Percentiles rank a stretch among this genome's conserved stretches.
Evolutionary conservation across 176 grass and related monocot genomes (phyloP).

Genomic region (Alloteropsis semialata): DNA sequence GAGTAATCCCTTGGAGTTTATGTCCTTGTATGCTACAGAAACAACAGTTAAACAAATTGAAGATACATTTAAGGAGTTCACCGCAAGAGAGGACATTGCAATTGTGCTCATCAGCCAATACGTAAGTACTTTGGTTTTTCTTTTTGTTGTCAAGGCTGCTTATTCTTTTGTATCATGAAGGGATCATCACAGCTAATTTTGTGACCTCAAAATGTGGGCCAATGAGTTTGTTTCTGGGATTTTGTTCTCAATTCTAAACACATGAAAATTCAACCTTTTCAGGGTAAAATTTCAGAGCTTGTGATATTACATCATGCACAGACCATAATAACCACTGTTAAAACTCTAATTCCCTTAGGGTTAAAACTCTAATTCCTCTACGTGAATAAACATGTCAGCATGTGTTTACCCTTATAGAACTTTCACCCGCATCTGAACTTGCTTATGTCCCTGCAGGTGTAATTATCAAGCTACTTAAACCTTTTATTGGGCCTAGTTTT

Average conservation of each 20-base stretch:
- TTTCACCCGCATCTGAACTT: not conserved
- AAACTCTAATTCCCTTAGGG: not conserved
- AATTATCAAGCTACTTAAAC: not conserved
- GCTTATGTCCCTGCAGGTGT: not conserved
- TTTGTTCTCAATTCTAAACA: not conserved
- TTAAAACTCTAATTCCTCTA: too few relatives aligned
- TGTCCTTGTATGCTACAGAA: constrained; percentile 8
- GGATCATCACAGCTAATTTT: not conserved
- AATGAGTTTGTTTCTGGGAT: not conserved
- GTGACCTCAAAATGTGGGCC: not conserved
- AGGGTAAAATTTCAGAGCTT: not conserved
- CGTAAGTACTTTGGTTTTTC: not conserved
- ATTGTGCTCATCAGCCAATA: constrained; percentile 31
- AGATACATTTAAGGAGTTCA: constrained; percentile 36
- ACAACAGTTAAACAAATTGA: constrained; percentile 31
- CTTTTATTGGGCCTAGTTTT: not conserved
- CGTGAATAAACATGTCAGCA: not conserved
- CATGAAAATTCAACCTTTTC: not conserved
- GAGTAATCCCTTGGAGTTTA: not conserved
- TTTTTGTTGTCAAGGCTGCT: not conserved
- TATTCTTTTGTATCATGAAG: not conserved
- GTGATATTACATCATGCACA: not conserved
- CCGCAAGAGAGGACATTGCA: constrained; percentile 12
- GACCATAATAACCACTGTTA: not conserved
- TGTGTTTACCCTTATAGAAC: not conserved